Evolutionary conservation across 2,329 filamentous ascomycete genomes (phyloP).

Genomic region (Pestalotiopsis sp.): DNA sequence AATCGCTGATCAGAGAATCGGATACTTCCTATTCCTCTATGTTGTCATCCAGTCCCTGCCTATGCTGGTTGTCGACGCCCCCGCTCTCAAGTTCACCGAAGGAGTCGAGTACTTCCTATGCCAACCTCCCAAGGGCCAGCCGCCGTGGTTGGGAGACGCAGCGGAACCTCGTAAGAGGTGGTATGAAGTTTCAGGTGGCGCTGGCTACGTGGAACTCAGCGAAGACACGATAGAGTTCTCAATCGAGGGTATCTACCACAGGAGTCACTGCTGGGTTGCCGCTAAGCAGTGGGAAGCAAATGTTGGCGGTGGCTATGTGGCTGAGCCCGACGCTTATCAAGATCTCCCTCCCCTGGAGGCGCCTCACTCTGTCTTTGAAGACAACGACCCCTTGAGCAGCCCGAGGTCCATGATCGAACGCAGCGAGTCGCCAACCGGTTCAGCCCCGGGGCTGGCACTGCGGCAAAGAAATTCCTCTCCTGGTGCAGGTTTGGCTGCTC

Average conservation of each 20-base stretch:
- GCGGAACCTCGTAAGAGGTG: slow-evolving; percentile 66
- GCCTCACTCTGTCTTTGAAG: slow-evolving; percentile 31
- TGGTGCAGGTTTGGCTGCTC: slow-evolving; percentile 11
- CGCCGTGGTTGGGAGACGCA: slow-evolving; percentile 72
- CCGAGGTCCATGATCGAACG: slow-evolving; percentile 21
- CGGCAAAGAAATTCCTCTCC: slow-evolving; percentile 26
- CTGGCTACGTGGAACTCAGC: slow-evolving; percentile 57
- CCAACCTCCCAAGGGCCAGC: slow-evolving; percentile 69
- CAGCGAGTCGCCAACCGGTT: slow-evolving; percentile 27
- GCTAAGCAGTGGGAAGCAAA: slow-evolving; percentile 33
- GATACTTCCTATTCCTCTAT: slow-evolving; percentile 82
- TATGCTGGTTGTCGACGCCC: slow-evolving; percentile 75
- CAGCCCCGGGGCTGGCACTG: slow-evolving; percentile 26
- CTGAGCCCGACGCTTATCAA: slow-evolving; percentile 12
- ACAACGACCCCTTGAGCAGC: slow-evolving; percentile 27
- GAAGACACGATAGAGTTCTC: slow-evolving; percentile 55
- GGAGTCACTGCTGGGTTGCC: slow-evolving; percentile 35
- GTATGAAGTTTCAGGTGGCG: slow-evolving; percentile 71
- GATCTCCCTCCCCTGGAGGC: slow-evolving; percentile 24
- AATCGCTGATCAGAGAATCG: slow-evolving; percentile 68
- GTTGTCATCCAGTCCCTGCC: slow-evolving; percentile 75
- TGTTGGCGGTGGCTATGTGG: slow-evolving; percentile 18
- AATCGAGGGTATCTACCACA: slow-evolving; percentile 34
- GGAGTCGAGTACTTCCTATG: slow-evolving; percentile 83
- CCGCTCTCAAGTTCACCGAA: slow-evolving; percentile 66